Evolutionary conservation across 2,329 filamentous ascomycete genomes (phyloP).

Genomic region (Nothophaeocryptopus gaeumannii): DNA sequence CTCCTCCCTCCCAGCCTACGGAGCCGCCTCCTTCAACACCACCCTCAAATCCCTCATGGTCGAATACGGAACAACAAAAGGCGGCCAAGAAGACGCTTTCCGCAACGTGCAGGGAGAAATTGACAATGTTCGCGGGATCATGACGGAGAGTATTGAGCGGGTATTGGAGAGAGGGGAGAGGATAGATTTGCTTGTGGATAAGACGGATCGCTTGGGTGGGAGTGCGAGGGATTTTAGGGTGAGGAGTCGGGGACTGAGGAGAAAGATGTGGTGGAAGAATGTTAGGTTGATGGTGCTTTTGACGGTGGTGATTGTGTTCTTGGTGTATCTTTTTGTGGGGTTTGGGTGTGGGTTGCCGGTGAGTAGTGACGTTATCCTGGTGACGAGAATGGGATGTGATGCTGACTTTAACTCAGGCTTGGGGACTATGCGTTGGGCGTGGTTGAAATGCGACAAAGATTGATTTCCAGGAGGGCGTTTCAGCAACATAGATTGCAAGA

Average conservation of each 20-base stretch:
- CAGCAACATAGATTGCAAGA: too few relatives aligned
- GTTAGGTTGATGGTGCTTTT: slow-evolving; percentile 86
- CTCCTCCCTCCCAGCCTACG: slow-evolving; percentile 77
- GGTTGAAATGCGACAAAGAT: slow-evolving; percentile 7
- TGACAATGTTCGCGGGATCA: slow-evolving; percentile 85
- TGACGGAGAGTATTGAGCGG: slow-evolving; percentile 92
- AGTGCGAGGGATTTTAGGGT: slow-evolving; percentile 89
- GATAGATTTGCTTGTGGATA: slow-evolving; percentile 90
- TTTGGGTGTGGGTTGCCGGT: slow-evolving; percentile 70
- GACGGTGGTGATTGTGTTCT: slow-evolving; percentile 67
- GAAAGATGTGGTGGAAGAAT: slow-evolving; percentile 99
- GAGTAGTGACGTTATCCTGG: slow-evolving; percentile 20
- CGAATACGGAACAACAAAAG: slow-evolving; percentile 75
- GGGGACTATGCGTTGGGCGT: slow-evolving; percentile 25
- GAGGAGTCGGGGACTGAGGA: slow-evolving; percentile 77
- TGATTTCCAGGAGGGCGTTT: too few relatives aligned
- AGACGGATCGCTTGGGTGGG: slow-evolving; percentile 88
- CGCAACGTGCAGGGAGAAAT: slow-evolving; percentile 83
- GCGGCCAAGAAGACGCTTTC: slow-evolving; percentile 76
- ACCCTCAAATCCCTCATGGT: slow-evolving; percentile 75
- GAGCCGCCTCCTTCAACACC: slow-evolving; percentile 81
- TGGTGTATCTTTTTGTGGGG: slow-evolving; percentile 69
- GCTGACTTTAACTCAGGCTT: slow-evolving; percentile 15
- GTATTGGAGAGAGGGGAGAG: slow-evolving; percentile 86
- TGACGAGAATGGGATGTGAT: neutral